A percentile compares a stretch with the other conserved stretches of the same genome.
phyloP scores from a whole-genome alignment of 2,329 filamentous ascomycete species.

The Lecanicillium sp. region DNA sequence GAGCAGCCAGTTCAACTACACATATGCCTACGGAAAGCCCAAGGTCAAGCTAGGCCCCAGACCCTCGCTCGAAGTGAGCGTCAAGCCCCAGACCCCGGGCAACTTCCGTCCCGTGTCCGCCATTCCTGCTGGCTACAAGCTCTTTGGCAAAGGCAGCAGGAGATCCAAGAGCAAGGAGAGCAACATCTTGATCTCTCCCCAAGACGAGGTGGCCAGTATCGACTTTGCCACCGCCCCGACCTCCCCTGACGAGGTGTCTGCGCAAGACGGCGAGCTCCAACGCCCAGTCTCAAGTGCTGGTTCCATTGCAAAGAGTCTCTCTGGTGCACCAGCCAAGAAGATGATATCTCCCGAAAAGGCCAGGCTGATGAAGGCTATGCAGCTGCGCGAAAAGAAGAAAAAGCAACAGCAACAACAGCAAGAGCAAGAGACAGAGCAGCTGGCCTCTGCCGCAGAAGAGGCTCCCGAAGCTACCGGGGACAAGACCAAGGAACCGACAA shows the following conservation, averaged over 20 bases:
- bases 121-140: conserved; percentile 72
- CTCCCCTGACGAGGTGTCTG: conserved; percentile 25
- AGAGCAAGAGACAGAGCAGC: conserved; percentile 1
- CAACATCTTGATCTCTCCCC: conserved; percentile 18
- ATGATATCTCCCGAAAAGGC: conserved; percentile 81
- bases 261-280: conserved; percentile 7
- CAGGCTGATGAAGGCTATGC: conserved; percentile 87
- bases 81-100: conserved; percentile 53
- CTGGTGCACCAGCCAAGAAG: conserved; percentile 40
- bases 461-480: too few relatives aligned
- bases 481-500: too few relatives aligned
- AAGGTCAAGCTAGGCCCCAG: conserved; percentile 88
- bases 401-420: conserved; percentile 24
- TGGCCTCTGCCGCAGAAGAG: background rate
- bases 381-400: conserved; percentile 76
- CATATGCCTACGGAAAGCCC: conserved; percentile 53
- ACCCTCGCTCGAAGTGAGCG: conserved; percentile 61
- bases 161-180: conserved; percentile 28
- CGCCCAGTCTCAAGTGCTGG: too few relatives aligned
- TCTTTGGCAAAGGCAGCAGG: conserved; percentile 51
- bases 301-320: conserved; percentile 4
- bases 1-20: conserved; percentile 32
- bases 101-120: conserved; percentile 67
- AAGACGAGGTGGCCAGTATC: conserved; percentile 29
- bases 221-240: conserved; percentile 27